phyloP scores from a whole-genome alignment of 768 basidiomycete species.

The Paxillus rubicundulus region DNA sequence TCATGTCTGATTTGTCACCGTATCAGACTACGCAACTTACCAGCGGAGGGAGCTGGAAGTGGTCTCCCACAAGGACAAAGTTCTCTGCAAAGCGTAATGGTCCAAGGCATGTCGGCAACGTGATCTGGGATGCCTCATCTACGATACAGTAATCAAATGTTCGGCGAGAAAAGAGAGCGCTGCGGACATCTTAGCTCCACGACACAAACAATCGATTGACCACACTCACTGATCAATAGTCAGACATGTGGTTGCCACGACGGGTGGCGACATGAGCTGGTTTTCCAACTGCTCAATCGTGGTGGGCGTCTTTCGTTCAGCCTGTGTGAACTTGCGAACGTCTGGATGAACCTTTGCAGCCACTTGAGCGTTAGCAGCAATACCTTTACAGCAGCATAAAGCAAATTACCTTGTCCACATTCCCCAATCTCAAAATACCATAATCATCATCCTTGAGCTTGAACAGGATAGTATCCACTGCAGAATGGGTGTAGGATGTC shows the following conservation, averaged over 20 bases:
- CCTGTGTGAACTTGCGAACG: slow-evolving; percentile 68
- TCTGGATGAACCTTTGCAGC: slow-evolving; percentile 74
- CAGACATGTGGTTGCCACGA: slow-evolving; percentile 95
- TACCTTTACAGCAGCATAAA: not conserved
- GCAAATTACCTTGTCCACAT: slow-evolving; percentile 76
- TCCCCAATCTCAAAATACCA: slow-evolving; percentile 81
- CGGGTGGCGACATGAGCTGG: slow-evolving; percentile 82
- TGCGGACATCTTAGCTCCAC: slow-evolving; percentile 29
- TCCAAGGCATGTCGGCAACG: slow-evolving; percentile 91
- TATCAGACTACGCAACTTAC: slow-evolving; percentile 40
- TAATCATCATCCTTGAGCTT: slow-evolving; percentile 74
- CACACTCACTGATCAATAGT: slow-evolving; percentile 85
- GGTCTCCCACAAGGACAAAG: slow-evolving; percentile 95
- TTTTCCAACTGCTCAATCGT: slow-evolving; percentile 82
- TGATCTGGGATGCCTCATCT: slow-evolving; percentile 98
- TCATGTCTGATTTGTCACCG: not conserved
- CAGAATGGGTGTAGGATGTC: slow-evolving; percentile 95
- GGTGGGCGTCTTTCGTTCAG: slow-evolving; percentile 49
- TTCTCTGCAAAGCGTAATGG: slow-evolving; percentile 87
- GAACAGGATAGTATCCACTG: slow-evolving; percentile 93
- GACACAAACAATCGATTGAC: not conserved
- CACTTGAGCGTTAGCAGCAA: slow-evolving; percentile 3
- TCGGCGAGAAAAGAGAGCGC: slow-evolving; percentile 80
- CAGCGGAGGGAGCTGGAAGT: slow-evolving; percentile 94
- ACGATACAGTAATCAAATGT: slow-evolving; percentile 96